Evolutionary conservation across 2,329 filamentous ascomycete species (phyloP).

Genomic region (Pseudonectria buxi): DNA sequence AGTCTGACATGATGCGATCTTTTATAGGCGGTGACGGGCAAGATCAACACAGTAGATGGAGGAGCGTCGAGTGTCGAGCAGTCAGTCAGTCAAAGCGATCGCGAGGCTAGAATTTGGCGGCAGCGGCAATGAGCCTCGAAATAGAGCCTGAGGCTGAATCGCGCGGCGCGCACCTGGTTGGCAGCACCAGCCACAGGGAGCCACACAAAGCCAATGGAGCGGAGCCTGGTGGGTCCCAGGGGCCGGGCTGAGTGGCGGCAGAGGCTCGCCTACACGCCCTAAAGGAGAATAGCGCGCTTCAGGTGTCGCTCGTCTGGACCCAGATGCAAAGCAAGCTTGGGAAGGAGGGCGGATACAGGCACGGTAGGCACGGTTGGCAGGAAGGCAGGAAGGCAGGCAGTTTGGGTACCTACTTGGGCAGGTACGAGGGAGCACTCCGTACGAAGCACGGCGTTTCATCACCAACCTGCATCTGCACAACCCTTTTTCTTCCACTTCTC

Average conservation of each 20-base stretch:
- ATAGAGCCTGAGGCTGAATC: slow-evolving; percentile 10
- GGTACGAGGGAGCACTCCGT: slow-evolving; percentile 2
- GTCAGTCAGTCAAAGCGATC: slow-evolving; percentile 4
- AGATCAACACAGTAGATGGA: neutral
- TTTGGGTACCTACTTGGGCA: slow-evolving; percentile 9
- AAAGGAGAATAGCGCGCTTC: slow-evolving; percentile 20
- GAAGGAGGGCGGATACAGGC: neutral
- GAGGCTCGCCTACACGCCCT: slow-evolving; percentile 7
- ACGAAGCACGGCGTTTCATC: too few relatives aligned
- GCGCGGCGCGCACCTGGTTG: too few relatives aligned
- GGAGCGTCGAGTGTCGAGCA: slow-evolving; percentile 8
- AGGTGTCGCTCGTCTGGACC: slow-evolving; percentile 16
- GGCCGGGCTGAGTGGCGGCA: slow-evolving; percentile 12
- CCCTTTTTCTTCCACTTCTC: too few relatives aligned
- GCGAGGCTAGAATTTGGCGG: slow-evolving; percentile 7
- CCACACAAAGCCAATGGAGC: slow-evolving; percentile 12
- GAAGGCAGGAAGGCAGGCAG: slow-evolving; percentile 10
- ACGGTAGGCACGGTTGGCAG: slow-evolving; percentile 7
- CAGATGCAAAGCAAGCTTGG: too few relatives aligned
- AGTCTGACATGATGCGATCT: slow-evolving; percentile 43
- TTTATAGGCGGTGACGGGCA: neutral
- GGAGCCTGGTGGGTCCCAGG: slow-evolving; percentile 1
- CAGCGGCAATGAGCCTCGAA: neutral
- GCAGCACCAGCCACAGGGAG: slow-evolving; percentile 7
- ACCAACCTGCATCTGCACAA: too few relatives aligned